Evolutionary conservation across 257 asterid species (phyloP).

Genomic region (Lycium barbarum): DNA sequence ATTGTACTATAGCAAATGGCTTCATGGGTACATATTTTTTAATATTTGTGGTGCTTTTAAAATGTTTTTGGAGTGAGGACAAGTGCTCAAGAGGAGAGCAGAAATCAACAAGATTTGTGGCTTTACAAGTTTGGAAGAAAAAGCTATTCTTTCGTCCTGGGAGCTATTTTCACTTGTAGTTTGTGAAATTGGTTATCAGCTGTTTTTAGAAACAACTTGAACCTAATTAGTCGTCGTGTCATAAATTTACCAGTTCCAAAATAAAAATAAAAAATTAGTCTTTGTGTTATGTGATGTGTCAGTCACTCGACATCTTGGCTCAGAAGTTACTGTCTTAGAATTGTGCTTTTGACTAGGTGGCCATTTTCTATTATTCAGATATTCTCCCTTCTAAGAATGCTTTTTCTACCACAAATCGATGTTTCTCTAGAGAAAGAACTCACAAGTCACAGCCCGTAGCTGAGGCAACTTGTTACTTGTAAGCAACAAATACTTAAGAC

Average conservation of each 20-base stretch:
- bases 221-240: neutral
- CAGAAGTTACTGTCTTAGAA: too few species aligned
- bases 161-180: neutral
- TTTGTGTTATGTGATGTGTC: too few species aligned
- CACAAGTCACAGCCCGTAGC: neutral
- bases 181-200: neutral
- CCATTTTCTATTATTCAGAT: neutral
- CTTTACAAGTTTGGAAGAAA: neutral
- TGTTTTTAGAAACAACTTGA: neutral
- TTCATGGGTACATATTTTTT: neutral
- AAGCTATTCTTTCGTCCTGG: neutral
- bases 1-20: neutral
- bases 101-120: neutral
- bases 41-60: neutral
- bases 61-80: neutral
- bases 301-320: too few species aligned
- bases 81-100: neutral
- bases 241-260: too few species aligned
- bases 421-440: neutral
- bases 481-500: neutral
- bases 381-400: neutral
- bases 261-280: too few species aligned
- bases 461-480: neutral
- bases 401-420: neutral
- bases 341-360: too few species aligned